Conservation (phyloP, 129 eudicot species). For the sunflower (Helianthus annuus) region DNA sequence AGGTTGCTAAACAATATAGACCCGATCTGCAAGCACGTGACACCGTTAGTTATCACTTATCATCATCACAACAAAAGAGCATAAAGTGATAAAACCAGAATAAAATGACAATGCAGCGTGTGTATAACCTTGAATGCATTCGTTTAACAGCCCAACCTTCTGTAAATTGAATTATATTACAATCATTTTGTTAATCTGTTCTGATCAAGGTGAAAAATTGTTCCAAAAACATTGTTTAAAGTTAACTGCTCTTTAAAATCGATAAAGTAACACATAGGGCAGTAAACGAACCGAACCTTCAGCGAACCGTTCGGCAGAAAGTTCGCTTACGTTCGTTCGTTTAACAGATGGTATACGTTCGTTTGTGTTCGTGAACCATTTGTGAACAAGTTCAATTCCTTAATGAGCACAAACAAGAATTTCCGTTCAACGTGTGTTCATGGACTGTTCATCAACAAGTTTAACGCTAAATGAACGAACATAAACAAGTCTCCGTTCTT, state of each 20-base stretch:
- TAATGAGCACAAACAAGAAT: too few relatives aligned
- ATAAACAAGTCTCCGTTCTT: too few relatives aligned
- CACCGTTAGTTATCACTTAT: slow-evolving; percentile 15
- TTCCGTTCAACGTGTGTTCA: too few relatives aligned
- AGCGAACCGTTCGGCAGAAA: too few relatives aligned
- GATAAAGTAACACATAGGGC: background rate
- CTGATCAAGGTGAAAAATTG: background rate
- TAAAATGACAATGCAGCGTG: background rate
- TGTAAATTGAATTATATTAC: slow-evolving; percentile 8
- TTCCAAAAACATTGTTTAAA: background rate
- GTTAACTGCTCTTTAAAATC: background rate
- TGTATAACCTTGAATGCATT: slow-evolving; percentile 13
- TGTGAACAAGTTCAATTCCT: too few relatives aligned
- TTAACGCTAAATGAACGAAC: too few relatives aligned
- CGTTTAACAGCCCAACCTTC: background rate
- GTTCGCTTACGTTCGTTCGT: too few relatives aligned
- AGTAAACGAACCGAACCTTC: too few relatives aligned
- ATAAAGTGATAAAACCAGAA: background rate
- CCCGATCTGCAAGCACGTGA: slow-evolving; percentile 20
- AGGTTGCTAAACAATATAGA: slow-evolving; percentile 1
- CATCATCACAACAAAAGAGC: slow-evolving; percentile 9
- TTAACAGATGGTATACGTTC: too few relatives aligned
- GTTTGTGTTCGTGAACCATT: too few relatives aligned
- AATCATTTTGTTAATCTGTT: background rate
- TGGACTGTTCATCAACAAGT: too few relatives aligned